Percentiles rank a stretch among this genome's conserved stretches.
Evolutionary conservation across 75 land plant genomes (phyloP).

Genomic region (Ceratopteris richardii): DNA sequence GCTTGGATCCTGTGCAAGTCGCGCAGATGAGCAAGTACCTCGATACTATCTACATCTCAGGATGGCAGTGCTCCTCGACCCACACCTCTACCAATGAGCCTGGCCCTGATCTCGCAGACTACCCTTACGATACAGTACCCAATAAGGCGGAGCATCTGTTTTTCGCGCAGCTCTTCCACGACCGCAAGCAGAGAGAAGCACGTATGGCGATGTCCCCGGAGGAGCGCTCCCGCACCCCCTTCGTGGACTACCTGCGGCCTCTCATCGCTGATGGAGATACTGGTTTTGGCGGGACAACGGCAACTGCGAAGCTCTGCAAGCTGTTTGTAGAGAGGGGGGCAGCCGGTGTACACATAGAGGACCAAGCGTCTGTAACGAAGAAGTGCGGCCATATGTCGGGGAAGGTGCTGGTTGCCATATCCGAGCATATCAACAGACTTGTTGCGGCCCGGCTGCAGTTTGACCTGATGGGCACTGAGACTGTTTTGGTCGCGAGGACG

Average conservation of each 20-base stretch:
- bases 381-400: slow-evolving; percentile 96
- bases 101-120: slow-evolving; percentile 95
- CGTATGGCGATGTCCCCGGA: slow-evolving; percentile 53
- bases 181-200: slow-evolving; percentile 79
- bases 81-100: slow-evolving; percentile 83
- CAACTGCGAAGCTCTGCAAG: slow-evolving; percentile 88
- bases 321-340: slow-evolving; percentile 95
- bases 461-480: slow-evolving; percentile 88
- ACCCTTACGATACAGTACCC: slow-evolving; percentile 93
- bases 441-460: slow-evolving; percentile 81
- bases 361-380: slow-evolving; percentile 59
- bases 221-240: slow-evolving; percentile 55
- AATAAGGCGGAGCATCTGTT: slow-evolving; percentile 92
- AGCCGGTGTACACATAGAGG: slow-evolving; percentile 80
- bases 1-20: slow-evolving; percentile 87
- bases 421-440: slow-evolving; percentile 75
- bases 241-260: slow-evolving; percentile 68
- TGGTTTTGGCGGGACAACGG: slow-evolving; percentile 84
- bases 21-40: slow-evolving; percentile 88
- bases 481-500: slow-evolving; percentile 66
- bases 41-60: slow-evolving; percentile 76
- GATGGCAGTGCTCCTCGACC: slow-evolving; percentile 91
- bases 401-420: slow-evolving; percentile 67
- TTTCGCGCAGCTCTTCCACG: slow-evolving; percentile 86
- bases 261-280: slow-evolving; percentile 92